phyloP scores from a whole-genome alignment of 768 basidiomycete genomes.

The Termitomyces heimii region DNA sequence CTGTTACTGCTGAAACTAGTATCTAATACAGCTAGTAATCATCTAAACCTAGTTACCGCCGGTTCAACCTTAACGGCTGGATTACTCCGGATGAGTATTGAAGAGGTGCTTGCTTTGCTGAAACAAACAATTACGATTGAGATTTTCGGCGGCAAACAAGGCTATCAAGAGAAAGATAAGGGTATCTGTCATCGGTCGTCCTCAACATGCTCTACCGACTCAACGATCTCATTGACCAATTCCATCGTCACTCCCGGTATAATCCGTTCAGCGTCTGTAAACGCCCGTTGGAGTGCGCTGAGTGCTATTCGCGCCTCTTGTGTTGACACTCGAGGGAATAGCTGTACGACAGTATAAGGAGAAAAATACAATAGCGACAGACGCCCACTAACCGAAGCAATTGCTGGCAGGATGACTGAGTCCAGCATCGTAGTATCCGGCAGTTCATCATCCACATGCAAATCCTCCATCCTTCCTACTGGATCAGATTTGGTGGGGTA shows the following conservation, averaged over 20 bases:
- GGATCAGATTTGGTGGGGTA: conserved; percentile 41
- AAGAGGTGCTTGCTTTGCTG: conserved; percentile 3
- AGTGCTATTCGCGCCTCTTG: conserved; percentile 86
- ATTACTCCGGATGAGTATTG: conserved; percentile 12
- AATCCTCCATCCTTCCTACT: conserved; percentile 41
- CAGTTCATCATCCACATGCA: conserved; percentile 50
- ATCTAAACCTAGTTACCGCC: background rate
- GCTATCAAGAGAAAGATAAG: background rate
- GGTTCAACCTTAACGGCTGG: background rate
- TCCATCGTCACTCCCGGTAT: conserved; percentile 95
- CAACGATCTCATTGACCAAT: conserved; percentile 89
- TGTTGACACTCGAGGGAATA: conserved; percentile 90
- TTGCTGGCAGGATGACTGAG: conserved; percentile 92
- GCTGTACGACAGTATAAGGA: conserved; percentile 33
- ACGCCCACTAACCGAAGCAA: conserved; percentile 74
- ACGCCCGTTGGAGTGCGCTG: conserved; percentile 82
- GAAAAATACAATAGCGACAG: background rate
- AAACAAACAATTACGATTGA: background rate
- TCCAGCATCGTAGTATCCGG: conserved; percentile 92
- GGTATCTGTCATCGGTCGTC: conserved; percentile 50
- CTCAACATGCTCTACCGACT: conserved; percentile 87
- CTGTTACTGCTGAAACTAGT: conserved; percentile 3
- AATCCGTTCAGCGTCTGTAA: conserved; percentile 90
- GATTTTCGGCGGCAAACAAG: background rate
- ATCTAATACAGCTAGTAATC: background rate